Evolutionary conservation across 2,329 filamentous ascomycete genomes (phyloP).

Genomic region (Tolypocladium paradoxum): DNA sequence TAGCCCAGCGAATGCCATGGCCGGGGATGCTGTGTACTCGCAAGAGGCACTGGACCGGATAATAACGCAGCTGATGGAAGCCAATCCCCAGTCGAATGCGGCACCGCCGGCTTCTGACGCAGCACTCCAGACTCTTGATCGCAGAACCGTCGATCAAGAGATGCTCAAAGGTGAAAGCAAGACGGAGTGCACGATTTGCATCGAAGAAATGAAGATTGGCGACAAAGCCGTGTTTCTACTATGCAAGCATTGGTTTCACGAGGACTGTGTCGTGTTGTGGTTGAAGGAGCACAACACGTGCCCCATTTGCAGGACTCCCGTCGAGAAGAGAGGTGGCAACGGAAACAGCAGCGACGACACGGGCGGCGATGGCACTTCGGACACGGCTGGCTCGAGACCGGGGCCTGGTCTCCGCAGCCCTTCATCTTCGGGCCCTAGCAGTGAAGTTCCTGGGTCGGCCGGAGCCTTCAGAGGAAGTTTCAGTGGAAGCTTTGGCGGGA

Average conservation of each 20-base stretch:
- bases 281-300: constrained; percentile 86
- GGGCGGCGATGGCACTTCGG: background rate
- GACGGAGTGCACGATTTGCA: constrained; percentile 89
- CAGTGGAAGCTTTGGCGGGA: background rate
- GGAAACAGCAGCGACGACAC: constrained; percentile 7
- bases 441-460: background rate
- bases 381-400: background rate
- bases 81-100: constrained; percentile 63
- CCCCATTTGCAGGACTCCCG: constrained; percentile 61
- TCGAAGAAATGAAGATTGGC: constrained; percentile 67
- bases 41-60: constrained; percentile 87
- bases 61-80: constrained; percentile 80
- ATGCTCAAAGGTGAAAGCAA: constrained; percentile 58
- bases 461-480: background rate
- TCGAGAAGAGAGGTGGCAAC: constrained; percentile 28
- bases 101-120: constrained; percentile 69
- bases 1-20: constrained; percentile 38
- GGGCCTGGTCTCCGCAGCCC: background rate
- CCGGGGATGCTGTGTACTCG: constrained; percentile 78
- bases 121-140: constrained; percentile 64
- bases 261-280: constrained; percentile 72
- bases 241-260: constrained; percentile 92
- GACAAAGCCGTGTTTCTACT: constrained; percentile 69
- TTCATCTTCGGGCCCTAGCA: background rate
- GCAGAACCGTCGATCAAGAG: constrained; percentile 56